A percentile compares a stretch with the other conserved stretches of the same genome.
These are phyloP conservation scores for Alternaria alternata DNA, from an alignment of 2,329 filamentous ascomycete species.

Conservation along the genomic window DNA sequence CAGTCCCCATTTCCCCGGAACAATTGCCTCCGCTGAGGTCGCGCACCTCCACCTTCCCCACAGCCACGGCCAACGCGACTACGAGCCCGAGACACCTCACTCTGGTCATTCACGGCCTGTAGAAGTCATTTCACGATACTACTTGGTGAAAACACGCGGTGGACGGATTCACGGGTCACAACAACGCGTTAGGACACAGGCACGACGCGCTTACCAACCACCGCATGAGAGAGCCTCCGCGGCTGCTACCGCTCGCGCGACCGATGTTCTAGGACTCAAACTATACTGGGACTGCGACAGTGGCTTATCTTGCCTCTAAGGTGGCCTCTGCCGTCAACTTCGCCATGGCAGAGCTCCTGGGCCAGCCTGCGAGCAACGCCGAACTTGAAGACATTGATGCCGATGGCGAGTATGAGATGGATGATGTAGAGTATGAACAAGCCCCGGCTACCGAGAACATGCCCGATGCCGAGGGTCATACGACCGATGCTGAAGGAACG, in stretches of 20 bases:
- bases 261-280: conserved; percentile 33
- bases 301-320: conserved; percentile 49
- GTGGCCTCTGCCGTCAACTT: conserved; percentile 53
- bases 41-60: conserved; percentile 32
- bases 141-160: conserved; percentile 15
- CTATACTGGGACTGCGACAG: conserved; percentile 32
- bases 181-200: conserved; percentile 37
- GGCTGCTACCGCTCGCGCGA: conserved; percentile 31
- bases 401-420: conserved; percentile 52
- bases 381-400: conserved; percentile 48
- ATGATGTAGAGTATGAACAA: conserved; percentile 45
- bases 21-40: conserved; percentile 34
- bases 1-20: conserved; percentile 23
- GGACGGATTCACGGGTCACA: conserved; percentile 12
- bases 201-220: conserved; percentile 37
- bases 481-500: conserved; percentile 52
- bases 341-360: conserved; percentile 54
- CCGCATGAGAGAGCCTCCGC: conserved; percentile 40
- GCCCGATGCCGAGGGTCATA: conserved; percentile 41
- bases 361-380: conserved; percentile 42
- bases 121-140: conserved; percentile 12
- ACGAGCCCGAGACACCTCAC: conserved; percentile 27
- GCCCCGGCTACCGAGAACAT: conserved; percentile 23
- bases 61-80: conserved; percentile 39
- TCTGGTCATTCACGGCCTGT: conserved; percentile 4